Percentiles rank a stretch among this genome's conserved stretches.
Conservation (phyloP, 495 filamentous ascomycete genomes). For the Lepidopterella palustris region DNA sequence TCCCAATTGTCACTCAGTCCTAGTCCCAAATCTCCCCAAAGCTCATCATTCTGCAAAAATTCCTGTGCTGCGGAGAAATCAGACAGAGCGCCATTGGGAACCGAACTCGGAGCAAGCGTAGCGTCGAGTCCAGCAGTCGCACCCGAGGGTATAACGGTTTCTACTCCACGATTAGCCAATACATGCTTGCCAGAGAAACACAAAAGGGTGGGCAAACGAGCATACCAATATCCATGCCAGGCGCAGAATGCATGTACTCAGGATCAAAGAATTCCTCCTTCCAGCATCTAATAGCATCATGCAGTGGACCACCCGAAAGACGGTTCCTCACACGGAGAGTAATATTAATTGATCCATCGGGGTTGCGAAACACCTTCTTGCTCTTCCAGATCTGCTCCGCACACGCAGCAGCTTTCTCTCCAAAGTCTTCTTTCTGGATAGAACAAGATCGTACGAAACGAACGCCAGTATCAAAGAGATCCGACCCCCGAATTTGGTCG, state of each 20-base stretch:
- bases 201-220: neutral
- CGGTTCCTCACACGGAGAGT: constrained; percentile 7
- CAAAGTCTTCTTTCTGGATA: constrained; percentile 2
- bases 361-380: constrained; percentile 1
- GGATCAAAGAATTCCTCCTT: constrained; percentile 1
- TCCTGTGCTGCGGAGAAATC: neutral
- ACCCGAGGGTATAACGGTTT: neutral
- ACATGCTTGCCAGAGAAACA: neutral
- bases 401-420: neutral
- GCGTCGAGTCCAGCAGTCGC: neutral
- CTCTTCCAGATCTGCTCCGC: constrained; percentile 1
- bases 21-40: neutral
- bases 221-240: neutral
- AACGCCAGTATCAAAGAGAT: neutral
- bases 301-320: constrained; percentile 1
- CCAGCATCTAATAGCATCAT: constrained; percentile 1
- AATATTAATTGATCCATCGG: constrained; percentile 5
- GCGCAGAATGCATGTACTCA: neutral
- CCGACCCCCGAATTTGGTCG: neutral
- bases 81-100: neutral
- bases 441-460: neutral
- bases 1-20: neutral
- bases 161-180: neutral
- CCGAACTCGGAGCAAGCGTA: neutral
- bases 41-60: neutral